These are phyloP conservation scores for Firmiana major DNA, from an alignment of 345 rosid species.

Conservation along the genomic window DNA sequence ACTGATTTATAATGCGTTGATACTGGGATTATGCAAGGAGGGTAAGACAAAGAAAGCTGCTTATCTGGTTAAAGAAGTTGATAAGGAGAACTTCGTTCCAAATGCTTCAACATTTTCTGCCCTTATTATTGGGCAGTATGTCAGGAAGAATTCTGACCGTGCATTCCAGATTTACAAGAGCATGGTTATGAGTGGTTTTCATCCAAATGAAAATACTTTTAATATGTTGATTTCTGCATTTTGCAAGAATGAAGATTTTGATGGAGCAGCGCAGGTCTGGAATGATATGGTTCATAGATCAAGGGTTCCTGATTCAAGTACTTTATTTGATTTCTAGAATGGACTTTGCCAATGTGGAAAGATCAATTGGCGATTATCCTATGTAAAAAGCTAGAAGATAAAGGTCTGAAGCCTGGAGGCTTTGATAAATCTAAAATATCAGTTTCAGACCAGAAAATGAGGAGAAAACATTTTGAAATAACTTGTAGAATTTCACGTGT, in stretches of 20 bases:
- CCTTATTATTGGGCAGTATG: slow-evolving; percentile 71
- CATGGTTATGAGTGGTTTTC: slow-evolving; percentile 67
- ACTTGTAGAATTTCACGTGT: not conserved
- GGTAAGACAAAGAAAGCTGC: slow-evolving; percentile 96
- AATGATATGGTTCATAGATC: slow-evolving; percentile 55
- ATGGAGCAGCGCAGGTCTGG: slow-evolving; percentile 57
- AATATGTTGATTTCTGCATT: slow-evolving; percentile 45
- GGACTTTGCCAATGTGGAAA: slow-evolving; percentile 54
- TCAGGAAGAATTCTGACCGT: slow-evolving; percentile 57
- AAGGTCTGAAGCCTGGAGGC: slow-evolving; percentile 31
- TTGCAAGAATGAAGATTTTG: slow-evolving; percentile 55
- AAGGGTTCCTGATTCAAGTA: slow-evolving; percentile 37
- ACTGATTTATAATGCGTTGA: slow-evolving; percentile 74
- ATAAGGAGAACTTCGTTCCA: slow-evolving; percentile 59
- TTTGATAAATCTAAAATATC: slow-evolving; percentile 21
- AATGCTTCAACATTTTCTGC: slow-evolving; percentile 77
- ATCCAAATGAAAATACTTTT: slow-evolving; percentile 52
- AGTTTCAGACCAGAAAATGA: slow-evolving; percentile 10
- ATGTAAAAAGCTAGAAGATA: slow-evolving; percentile 37
- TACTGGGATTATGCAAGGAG: slow-evolving; percentile 71
- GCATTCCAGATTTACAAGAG: slow-evolving; percentile 65
- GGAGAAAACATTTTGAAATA: not conserved
- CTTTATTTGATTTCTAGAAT: slow-evolving; percentile 34
- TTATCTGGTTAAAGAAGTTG: slow-evolving; percentile 64
- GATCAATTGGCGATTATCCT: slow-evolving; percentile 43